Conservation (phyloP, 2,329 filamentous ascomycete genomes). For the Cercospora sp. region DNA sequence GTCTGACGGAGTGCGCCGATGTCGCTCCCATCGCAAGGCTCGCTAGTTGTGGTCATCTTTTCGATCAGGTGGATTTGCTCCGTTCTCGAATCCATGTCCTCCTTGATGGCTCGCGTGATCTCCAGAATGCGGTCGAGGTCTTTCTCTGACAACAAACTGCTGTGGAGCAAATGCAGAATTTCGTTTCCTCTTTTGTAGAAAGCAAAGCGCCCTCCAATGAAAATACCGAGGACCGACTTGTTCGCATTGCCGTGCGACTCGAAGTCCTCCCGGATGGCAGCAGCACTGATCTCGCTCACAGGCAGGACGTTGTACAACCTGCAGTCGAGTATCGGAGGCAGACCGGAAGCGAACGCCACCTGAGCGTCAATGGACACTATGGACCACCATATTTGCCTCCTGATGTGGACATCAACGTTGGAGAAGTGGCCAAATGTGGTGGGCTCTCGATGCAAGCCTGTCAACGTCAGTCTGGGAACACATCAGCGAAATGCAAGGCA, state of each 20-base stretch:
- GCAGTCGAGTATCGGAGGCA: constrained; percentile 49
- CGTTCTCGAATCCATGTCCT: constrained; percentile 23
- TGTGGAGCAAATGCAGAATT: constrained; percentile 27
- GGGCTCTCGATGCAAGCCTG: constrained; percentile 49
- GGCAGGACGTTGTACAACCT: constrained; percentile 50
- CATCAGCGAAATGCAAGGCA: not conserved
- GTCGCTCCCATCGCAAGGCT: constrained; percentile 24
- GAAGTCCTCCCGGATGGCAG: constrained; percentile 46
- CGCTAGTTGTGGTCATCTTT: constrained; percentile 12
- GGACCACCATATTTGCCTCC: constrained; percentile 52
- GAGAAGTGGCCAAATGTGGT: constrained; percentile 48
- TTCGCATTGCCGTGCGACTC: constrained; percentile 26
- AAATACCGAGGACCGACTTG: constrained; percentile 28
- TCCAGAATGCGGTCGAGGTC: constrained; percentile 26
- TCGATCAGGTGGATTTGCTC: constrained; percentile 24
- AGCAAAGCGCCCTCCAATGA: constrained; percentile 27
- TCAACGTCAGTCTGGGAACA: not conserved
- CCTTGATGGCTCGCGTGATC: constrained; percentile 24
- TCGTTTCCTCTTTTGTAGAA: constrained; percentile 28
- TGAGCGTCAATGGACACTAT: constrained; percentile 52
- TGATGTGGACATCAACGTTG: constrained; percentile 47
- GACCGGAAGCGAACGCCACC: constrained; percentile 51
- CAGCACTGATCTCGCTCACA: constrained; percentile 39
- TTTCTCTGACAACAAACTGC: constrained; percentile 20
- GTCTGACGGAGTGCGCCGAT: constrained; percentile 25